Conservation (phyloP, 2,329 filamentous ascomycete genomes). For the Parastagonospora avenae region DNA sequence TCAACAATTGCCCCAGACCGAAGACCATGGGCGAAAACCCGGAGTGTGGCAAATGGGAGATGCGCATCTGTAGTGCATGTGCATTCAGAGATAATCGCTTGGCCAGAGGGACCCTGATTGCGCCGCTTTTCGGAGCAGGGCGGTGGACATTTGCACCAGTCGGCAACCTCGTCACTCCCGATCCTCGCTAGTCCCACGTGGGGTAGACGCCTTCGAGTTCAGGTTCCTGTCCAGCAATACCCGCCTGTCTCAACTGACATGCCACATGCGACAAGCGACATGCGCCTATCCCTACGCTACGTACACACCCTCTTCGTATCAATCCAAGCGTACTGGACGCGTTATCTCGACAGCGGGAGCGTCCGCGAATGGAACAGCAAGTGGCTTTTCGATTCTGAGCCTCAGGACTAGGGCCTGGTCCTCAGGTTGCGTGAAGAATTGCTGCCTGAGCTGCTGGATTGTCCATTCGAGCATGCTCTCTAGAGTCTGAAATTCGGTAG, state of each 20-base stretch:
- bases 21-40: constrained; percentile 9
- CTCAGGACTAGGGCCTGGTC: constrained; percentile 58
- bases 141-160: constrained; percentile 2
- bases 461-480: constrained; percentile 50
- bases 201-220: constrained; percentile 2
- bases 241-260: background rate
- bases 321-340: constrained; percentile 21
- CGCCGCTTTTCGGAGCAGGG: background rate
- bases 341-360: constrained; percentile 69
- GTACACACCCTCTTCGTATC: background rate
- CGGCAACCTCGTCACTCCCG: constrained; percentile 5
- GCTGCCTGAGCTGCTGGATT: constrained; percentile 49
- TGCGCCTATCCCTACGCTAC: background rate
- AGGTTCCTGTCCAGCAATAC: background rate
- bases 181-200: constrained; percentile 19
- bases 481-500: constrained; percentile 54
- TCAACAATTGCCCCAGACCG: constrained; percentile 30
- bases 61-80: constrained; percentile 7
- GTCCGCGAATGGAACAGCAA: constrained; percentile 74
- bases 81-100: background rate
- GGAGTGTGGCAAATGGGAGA: constrained; percentile 22
- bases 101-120: background rate
- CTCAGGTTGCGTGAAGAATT: constrained; percentile 39
- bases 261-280: too few species aligned
- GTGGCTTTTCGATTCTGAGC: constrained; percentile 72